Base-by-base conservation (phyloP, 108 stramenopile species). In the Nitzschia palea region DNA sequence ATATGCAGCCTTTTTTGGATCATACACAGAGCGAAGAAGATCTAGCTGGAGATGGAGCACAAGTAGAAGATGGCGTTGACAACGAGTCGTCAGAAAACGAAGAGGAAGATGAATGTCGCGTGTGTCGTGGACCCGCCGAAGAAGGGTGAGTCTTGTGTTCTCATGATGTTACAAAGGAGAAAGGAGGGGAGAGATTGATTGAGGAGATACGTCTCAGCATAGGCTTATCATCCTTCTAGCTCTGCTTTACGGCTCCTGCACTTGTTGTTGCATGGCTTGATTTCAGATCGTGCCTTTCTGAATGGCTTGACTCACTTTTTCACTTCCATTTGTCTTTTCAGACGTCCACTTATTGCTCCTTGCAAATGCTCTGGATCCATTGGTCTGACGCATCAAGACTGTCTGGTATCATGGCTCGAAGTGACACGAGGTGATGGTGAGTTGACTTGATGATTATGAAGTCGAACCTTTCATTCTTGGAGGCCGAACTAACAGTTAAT, bases 351-450 rank as follows among this genome's bases (percentile, higher is more conserved):
- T 20, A 91, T 80, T 68, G 53, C 71, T 32, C 93, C 95, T 0
- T 96, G 95, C 71, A 88, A 86, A 68, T 96, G 95, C 61, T 89
- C 90, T 0, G 95, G 95, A 32, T 91, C 91, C n/a, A 96, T 96
- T 40, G 86, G 89, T 17, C 60, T 88, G 64, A 81, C 78, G n/a
- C 95, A 96, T 70, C 91, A 96, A 71, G 95, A 96, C 48, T 96
- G 95, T 57, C 79, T 96, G 33, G 81, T 81, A 35, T 82, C 86
- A 0, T 96, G 95, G 95, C 83, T 94, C 26, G 85, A 82, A 31
- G 88, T 94, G 0, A 86, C 85, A 15, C 73, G 81, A 37, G 86
- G 87, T 20, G 82, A 84, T 59, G 86, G 78, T 74, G 51, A 73
- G 75, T 61, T 52, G n/a, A 29, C 42, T n/a, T 71, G 23, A 56